Percentiles rank a stretch among this genome's conserved stretches.
Evolutionary conservation across 208 protist species (phyloP).

Genomic region (Wallacemonas collosoma): DNA sequence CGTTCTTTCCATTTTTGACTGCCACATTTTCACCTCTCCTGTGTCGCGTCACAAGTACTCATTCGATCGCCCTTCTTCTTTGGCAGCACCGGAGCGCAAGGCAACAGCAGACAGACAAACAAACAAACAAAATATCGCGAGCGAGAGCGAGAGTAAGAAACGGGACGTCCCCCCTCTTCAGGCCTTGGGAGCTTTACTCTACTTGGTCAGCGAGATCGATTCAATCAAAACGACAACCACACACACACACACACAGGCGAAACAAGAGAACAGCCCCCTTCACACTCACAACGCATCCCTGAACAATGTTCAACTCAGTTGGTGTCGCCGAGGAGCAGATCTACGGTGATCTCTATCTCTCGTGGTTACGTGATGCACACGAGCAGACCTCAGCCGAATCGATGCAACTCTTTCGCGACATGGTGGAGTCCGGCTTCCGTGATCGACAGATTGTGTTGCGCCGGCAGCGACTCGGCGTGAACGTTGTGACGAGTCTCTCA

Average conservation of each 20-base stretch:
- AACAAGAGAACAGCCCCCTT: background rate
- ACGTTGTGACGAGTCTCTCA: slow-evolving; percentile 70
- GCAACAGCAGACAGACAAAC: too few relatives aligned
- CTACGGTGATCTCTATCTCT: slow-evolving; percentile 80
- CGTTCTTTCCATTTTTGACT: too few relatives aligned
- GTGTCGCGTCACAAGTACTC: too few relatives aligned
- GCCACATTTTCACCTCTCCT: too few relatives aligned
- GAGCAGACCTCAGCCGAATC: slow-evolving; percentile 82
- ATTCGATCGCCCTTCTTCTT: too few relatives aligned
- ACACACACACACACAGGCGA: background rate
- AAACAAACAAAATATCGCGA: too few relatives aligned
- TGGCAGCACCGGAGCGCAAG: too few relatives aligned
- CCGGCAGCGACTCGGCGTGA: slow-evolving; percentile 75
- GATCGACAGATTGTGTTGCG: slow-evolving; percentile 67
- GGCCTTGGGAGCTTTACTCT: too few relatives aligned
- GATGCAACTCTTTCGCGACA: slow-evolving; percentile 71
- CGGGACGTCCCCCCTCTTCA: too few relatives aligned
- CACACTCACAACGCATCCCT: background rate
- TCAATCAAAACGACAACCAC: background rate
- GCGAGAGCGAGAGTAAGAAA: too few relatives aligned
- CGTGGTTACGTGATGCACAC: slow-evolving; percentile 89
- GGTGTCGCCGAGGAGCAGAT: slow-evolving; percentile 81
- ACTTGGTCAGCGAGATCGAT: too few relatives aligned
- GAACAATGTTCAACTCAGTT: slow-evolving; percentile 63
- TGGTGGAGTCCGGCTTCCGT: slow-evolving; percentile 75